Percentiles rank a stretch among this genome's conserved stretches.
phyloP scores from a whole-genome alignment of 2,329 filamentous ascomycete genomes.

The Cryoendolithus antarcticus region DNA sequence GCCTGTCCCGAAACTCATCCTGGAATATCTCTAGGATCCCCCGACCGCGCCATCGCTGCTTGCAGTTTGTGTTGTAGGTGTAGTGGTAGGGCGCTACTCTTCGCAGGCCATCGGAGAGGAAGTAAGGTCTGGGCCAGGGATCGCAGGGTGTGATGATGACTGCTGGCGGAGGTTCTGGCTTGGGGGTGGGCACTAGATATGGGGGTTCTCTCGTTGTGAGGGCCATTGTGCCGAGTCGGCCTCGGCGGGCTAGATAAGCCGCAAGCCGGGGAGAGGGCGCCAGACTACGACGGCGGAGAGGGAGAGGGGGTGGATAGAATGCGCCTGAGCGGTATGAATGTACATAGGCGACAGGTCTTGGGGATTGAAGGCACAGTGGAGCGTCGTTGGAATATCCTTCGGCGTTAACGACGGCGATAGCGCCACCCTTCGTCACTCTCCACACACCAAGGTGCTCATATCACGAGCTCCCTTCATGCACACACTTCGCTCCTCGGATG shows the following conservation, averaged over 20 bases:
- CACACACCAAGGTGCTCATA: too few species aligned
- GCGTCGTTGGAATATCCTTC: too few species aligned
- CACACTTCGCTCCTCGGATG: too few species aligned
- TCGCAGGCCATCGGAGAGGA: constrained; percentile 69
- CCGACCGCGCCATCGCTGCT: constrained; percentile 80
- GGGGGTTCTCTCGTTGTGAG: constrained; percentile 1
- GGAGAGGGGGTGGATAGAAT: background rate
- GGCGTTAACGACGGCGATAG: too few species aligned
- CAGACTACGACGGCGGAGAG: constrained; percentile 18
- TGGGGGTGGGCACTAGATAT: constrained; percentile 2
- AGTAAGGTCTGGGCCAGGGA: constrained; percentile 61
- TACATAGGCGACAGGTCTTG: too few species aligned
- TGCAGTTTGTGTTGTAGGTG: constrained; percentile 92
- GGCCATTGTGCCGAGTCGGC: constrained; percentile 22
- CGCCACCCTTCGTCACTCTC: too few species aligned
- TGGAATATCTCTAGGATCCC: constrained; percentile 77
- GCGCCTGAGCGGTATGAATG: too few species aligned
- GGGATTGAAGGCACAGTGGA: too few species aligned
- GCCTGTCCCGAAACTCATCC: constrained; percentile 82
- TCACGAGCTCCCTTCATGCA: too few species aligned
- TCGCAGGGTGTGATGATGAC: constrained; percentile 42
- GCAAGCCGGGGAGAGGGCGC: constrained; percentile 40
- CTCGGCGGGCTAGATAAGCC: constrained; percentile 39
- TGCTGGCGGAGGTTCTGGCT: constrained; percentile 28
- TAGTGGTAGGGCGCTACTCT: constrained; percentile 78